A percentile compares a stretch with the other conserved stretches of the same genome.
Evolutionary conservation across 768 basidiomycete genomes (phyloP).

Genomic region (Phylloporus arenicola): DNA sequence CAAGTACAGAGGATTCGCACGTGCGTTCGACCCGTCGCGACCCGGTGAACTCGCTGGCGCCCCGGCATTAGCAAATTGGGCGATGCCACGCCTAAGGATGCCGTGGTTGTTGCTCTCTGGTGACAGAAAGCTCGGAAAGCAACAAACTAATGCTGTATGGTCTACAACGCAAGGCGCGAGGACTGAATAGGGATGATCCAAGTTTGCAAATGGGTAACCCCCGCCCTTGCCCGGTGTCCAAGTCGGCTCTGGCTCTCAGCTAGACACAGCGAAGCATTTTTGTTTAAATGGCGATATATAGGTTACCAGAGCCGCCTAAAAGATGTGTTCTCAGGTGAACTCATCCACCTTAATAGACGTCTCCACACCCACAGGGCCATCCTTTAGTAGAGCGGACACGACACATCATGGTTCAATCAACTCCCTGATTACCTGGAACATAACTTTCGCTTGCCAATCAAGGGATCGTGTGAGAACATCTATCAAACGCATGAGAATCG

Average conservation of each 20-base stretch:
- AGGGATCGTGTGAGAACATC: not conserved
- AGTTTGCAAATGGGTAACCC: too few species aligned
- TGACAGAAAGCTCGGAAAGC: too few species aligned
- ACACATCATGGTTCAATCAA: not conserved
- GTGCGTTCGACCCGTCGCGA: not conserved
- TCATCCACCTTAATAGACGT: not conserved
- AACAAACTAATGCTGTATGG: too few species aligned
- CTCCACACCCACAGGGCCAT: not conserved
- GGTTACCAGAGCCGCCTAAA: not conserved
- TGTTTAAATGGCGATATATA: not conserved
- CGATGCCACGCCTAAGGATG: not conserved
- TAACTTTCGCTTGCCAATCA: not conserved
- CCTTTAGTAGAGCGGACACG: not conserved
- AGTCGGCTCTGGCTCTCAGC: too few species aligned
- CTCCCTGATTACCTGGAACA: too few species aligned
- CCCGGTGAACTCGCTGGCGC: not conserved
- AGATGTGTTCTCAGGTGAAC: not conserved
- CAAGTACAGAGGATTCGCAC: not conserved
- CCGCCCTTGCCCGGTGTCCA: too few species aligned
- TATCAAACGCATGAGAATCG: not conserved
- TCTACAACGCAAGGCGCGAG: too few species aligned
- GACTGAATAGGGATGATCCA: too few species aligned
- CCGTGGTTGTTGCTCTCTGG: too few species aligned
- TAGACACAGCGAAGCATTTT: not conserved
- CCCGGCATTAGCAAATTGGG: not conserved